Evolutionary conservation across 2,329 filamentous ascomycete species (phyloP).

Genomic region (Penicillium sp.): DNA sequence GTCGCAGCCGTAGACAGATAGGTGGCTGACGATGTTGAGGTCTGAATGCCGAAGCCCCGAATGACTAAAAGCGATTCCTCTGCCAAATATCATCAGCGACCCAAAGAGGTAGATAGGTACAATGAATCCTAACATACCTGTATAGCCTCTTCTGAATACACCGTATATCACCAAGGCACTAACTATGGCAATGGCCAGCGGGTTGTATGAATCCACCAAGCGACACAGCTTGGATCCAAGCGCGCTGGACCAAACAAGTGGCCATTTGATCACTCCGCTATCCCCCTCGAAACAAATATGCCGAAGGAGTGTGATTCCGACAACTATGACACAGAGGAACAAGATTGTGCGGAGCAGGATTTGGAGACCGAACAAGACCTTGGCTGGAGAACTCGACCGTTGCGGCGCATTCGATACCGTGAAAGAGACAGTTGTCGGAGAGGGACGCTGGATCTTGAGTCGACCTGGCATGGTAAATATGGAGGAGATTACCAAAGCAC

Average conservation of each 20-base stretch:
- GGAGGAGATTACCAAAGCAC: background rate
- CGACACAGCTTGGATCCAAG: constrained; percentile 35
- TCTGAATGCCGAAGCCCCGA: constrained; percentile 87
- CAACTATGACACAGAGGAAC: constrained; percentile 43
- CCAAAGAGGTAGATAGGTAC: background rate
- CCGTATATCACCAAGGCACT: constrained; percentile 46
- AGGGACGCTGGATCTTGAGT: constrained; percentile 55
- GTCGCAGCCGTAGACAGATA: constrained; percentile 66
- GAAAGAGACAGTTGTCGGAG: constrained; percentile 88
- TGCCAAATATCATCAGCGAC: constrained; percentile 41
- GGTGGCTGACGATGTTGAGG: constrained; percentile 68
- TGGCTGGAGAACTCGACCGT: constrained; percentile 49
- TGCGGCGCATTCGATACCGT: constrained; percentile 79
- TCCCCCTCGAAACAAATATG: constrained; percentile 28
- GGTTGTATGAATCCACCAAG: constrained; percentile 43
- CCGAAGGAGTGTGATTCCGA: constrained; percentile 38
- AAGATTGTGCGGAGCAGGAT: constrained; percentile 49
- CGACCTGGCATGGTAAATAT: constrained; percentile 61
- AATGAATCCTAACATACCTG: constrained; percentile 40
- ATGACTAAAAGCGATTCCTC: constrained; percentile 88
- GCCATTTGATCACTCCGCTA: constrained; percentile 30
- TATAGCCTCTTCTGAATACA: constrained; percentile 53
- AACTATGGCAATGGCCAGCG: constrained; percentile 44
- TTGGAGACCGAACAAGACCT: constrained; percentile 45
- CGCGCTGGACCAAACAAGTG: constrained; percentile 35